Evolutionary conservation across 1,139 yeast species (phyloP).

Genomic region (Candida glucosophila): DNA sequence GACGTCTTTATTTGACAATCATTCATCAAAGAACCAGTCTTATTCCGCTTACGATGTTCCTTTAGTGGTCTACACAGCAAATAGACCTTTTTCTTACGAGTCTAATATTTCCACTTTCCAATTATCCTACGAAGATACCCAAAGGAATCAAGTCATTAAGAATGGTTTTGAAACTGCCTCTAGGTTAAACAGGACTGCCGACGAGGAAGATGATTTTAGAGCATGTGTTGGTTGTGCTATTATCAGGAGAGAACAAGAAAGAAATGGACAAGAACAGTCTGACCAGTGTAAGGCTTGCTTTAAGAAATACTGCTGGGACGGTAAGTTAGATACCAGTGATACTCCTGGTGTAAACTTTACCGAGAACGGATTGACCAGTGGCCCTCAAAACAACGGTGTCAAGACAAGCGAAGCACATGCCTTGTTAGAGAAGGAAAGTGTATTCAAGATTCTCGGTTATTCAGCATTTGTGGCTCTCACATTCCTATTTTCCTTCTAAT

Average conservation of each 20-base stretch:
- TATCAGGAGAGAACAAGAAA: constrained; percentile 72
- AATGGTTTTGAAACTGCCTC: constrained; percentile 80
- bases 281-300: constrained; percentile 72
- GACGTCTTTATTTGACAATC: constrained; percentile 31
- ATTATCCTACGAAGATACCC: constrained; percentile 50
- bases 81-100: constrained; percentile 57
- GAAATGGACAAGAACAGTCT: constrained; percentile 53
- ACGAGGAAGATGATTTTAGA: constrained; percentile 57
- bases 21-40: constrained; percentile 10
- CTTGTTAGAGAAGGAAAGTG: too few relatives aligned
- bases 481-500: too few relatives aligned
- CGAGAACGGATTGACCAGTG: constrained; percentile 35
- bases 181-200: constrained; percentile 64
- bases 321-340: constrained; percentile 20
- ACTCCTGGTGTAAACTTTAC: constrained; percentile 35
- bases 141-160: constrained; percentile 52
- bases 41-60: constrained; percentile 45
- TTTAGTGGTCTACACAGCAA: constrained; percentile 70
- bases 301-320: constrained; percentile 77
- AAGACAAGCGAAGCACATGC: constrained; percentile 10
- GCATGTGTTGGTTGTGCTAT: constrained; percentile 88
- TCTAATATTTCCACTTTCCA: constrained; percentile 70
- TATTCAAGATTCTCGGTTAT: too few relatives aligned
- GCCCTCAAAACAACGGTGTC: constrained; percentile 15
- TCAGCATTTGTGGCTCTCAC: too few relatives aligned